A percentile compares a stretch with the other conserved stretches of the same genome.
These are phyloP conservation scores for Leucosporidium yakuticum DNA, from an alignment of 768 basidiomycete species.

Conservation along the genomic window DNA sequence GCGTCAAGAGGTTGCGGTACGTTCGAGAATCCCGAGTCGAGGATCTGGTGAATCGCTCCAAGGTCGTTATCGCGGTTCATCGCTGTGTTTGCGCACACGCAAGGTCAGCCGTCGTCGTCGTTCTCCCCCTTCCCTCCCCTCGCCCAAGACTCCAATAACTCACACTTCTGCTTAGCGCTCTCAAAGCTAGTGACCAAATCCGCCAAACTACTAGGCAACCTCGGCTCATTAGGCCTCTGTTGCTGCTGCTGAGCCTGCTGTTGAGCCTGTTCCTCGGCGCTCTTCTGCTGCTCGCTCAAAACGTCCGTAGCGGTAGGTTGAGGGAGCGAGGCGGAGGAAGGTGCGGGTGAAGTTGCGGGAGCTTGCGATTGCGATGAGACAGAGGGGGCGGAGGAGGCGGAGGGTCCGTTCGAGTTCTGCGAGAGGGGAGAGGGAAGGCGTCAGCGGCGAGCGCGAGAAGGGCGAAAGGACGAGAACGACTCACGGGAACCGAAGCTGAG, in stretches of 20 bases:
- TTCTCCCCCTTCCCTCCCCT: background rate
- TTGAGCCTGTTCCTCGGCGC: conserved; percentile 1
- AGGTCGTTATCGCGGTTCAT: conserved; percentile 54
- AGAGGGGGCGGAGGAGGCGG: conserved; percentile 1
- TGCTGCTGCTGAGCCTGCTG: background rate
- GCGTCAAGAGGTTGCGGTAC: conserved; percentile 90
- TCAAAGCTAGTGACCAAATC: conserved; percentile 93
- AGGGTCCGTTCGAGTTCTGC: background rate
- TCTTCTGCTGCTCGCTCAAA: background rate
- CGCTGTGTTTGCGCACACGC: conserved; percentile 21
- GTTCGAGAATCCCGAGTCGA: conserved; percentile 83
- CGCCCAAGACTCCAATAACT: background rate
- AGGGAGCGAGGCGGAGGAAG: background rate
- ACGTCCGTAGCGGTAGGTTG: background rate
- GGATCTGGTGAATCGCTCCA: conserved; percentile 82
- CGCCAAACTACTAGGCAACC: conserved; percentile 67
- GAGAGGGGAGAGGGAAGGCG: background rate
- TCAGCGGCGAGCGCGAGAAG: conserved; percentile 9
- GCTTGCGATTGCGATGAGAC: conserved; percentile 11
- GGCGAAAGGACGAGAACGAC: background rate
- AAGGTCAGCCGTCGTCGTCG: background rate
- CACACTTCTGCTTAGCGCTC: conserved; percentile 92
- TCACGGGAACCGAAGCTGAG: background rate
- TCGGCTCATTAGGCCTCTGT: conserved; percentile 47
- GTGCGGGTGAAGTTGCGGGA: conserved; percentile 1